Evolutionary conservation across 768 basidiomycete species (phyloP).

Genomic region (Trichaptum fuscoviolaceum): DNA sequence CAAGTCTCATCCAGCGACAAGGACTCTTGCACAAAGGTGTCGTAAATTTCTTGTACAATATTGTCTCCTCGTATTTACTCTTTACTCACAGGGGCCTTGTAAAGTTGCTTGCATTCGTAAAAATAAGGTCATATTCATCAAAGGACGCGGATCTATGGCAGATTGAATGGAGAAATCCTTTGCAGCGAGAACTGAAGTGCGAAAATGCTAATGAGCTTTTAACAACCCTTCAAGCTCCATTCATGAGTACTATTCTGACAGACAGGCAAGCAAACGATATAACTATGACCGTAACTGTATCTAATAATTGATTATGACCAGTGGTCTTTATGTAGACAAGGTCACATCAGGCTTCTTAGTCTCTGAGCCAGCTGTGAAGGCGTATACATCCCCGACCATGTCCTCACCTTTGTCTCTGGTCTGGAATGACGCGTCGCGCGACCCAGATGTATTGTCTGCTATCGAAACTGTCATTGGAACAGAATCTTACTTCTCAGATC

Average conservation of each 20-base stretch:
- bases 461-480: slow-evolving; percentile 42
- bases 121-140: slow-evolving; percentile 68
- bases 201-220: slow-evolving; percentile 47
- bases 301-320: slow-evolving; percentile 12
- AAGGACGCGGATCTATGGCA: slow-evolving; percentile 66
- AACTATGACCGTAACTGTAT: slow-evolving; percentile 7
- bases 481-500: slow-evolving; percentile 53
- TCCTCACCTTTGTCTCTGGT: slow-evolving; percentile 12
- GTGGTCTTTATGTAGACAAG: slow-evolving; percentile 63
- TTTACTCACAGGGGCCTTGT: slow-evolving; percentile 49
- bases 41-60: slow-evolving; percentile 1
- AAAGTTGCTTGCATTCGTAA: slow-evolving; percentile 62
- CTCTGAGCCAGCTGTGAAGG: slow-evolving; percentile 63
- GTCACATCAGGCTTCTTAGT: slow-evolving; percentile 71
- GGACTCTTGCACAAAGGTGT: slow-evolving; percentile 61
- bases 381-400: slow-evolving; percentile 34
- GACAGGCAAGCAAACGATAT: slow-evolving; percentile 24
- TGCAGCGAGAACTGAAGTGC: slow-evolving; percentile 42
- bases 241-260: slow-evolving; percentile 22
- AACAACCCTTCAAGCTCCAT: slow-evolving; percentile 36
- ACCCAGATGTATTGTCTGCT: slow-evolving; percentile 33
- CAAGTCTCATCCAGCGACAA: slow-evolving; percentile 69
- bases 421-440: slow-evolving; percentile 20
- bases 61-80: slow-evolving; percentile 4
- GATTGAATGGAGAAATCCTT: slow-evolving; percentile 64